Evolutionary conservation across 352 stramenopile species (phyloP), one percentile per base, ranked within the genome.

Genomic region (Phytophthora podocarpi): DNA sequence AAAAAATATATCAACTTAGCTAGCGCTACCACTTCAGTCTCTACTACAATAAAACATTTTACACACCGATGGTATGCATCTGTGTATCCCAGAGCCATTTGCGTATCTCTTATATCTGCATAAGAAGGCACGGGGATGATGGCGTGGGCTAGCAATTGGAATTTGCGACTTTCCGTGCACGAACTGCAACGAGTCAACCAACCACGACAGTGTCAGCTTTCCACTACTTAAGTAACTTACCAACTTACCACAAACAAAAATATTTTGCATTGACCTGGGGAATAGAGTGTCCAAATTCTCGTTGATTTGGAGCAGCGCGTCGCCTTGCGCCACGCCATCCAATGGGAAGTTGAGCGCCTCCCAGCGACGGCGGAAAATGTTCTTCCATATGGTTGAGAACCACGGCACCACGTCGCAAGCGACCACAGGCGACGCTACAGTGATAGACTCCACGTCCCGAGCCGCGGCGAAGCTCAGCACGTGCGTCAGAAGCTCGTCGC

Each of bases 141-240:
- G 5, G 82, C 82, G 39, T 93, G 84, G 1, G 84, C 69, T 54
- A 93, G 72, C 49, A 93, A 59, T 60, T 93, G 84, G 56, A 72
- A 91, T 60, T 89, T 82, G 41, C 84, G 80, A 45, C 74, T 89
- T 53, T 89, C 74, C 0, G 65, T 72, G 46, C 75, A 84, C 21
- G 54, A 63, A 53, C 77, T 89, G 30, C 15, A 46, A 21, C 18
- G n/a, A 54, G 15, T 40, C 27, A 20, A 43, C 6, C 24, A 56
- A 32, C 15, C 12, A 39, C 34, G 43, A 34, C 28, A n/a, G 18
- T 24, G 16, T 65, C 20, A 64, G 32, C n/a, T 40, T 37, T 36
- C 5, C 20, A 32, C 11, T 35, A 27, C 6, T 30, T n/a, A 40
- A n/a, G n/a, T n/a, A n/a, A n/a, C n/a, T n/a, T 39, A 8, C 7